Percentiles rank a stretch among this genome's conserved stretches.
Conservation (phyloP, 441 rosid species). For the Manihot esculenta region DNA sequence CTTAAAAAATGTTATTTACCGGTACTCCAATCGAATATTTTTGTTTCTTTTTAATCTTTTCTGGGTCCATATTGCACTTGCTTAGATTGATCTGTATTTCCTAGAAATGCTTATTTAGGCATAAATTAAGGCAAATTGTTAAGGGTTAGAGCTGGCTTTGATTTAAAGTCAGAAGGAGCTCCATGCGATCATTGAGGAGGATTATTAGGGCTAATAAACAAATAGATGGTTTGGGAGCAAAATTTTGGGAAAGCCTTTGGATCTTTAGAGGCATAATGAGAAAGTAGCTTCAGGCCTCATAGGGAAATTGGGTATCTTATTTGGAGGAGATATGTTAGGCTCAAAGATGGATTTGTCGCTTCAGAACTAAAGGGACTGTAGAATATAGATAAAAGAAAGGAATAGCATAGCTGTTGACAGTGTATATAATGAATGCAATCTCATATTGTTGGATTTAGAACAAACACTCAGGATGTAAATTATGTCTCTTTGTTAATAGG, state of each 20-base stretch:
- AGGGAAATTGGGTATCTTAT: too few relatives aligned
- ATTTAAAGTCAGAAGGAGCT: background rate
- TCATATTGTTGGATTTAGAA: too few relatives aligned
- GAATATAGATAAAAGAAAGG: too few relatives aligned
- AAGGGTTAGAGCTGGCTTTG: background rate
- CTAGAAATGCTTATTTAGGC: background rate
- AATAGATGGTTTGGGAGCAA: background rate
- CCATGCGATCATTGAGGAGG: background rate
- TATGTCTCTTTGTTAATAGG: too few relatives aligned
- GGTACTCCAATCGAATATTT: background rate
- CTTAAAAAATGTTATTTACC: background rate
- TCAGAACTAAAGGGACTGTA: too few relatives aligned
- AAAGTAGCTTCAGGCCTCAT: too few relatives aligned
- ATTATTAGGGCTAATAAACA: background rate
- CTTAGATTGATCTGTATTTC: background rate
- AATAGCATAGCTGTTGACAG: too few relatives aligned
- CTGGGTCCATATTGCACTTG: background rate
- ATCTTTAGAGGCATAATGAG: background rate
- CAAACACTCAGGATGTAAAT: too few relatives aligned
- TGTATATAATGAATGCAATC: too few relatives aligned
- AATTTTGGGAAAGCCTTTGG: background rate
- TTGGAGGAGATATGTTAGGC: too few relatives aligned
- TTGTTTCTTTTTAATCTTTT: background rate
- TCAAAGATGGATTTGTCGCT: too few relatives aligned
- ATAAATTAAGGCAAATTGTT: background rate